Conservation (phyloP, 1,284 basidiomycete species). For the Pascua sp. region DNA sequence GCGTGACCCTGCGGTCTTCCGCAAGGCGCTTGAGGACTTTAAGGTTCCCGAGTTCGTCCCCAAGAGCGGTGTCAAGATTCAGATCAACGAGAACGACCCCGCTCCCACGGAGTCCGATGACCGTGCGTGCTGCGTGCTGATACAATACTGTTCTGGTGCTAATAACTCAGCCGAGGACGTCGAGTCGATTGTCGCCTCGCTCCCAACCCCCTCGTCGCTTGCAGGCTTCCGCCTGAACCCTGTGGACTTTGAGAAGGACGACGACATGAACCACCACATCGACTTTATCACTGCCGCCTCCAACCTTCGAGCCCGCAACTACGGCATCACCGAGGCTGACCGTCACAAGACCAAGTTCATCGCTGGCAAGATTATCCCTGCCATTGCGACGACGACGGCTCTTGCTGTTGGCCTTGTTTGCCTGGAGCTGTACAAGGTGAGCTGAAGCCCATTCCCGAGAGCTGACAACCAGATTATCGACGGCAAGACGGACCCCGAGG, state of each 20-base stretch:
- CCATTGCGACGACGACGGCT: conserved; percentile 97
- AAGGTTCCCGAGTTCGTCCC: conserved; percentile 91
- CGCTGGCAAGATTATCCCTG: conserved; percentile 99
- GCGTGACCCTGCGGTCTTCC: conserved; percentile 73
- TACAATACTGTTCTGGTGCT: background rate
- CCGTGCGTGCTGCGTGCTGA: conserved; percentile 46
- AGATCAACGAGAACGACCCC: conserved; percentile 87
- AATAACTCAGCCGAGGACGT: conserved; percentile 54
- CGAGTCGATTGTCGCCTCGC: conserved; percentile 59
- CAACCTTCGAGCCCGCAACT: conserved; percentile 95
- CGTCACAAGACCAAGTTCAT: conserved; percentile 96
- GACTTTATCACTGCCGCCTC: conserved; percentile 99
- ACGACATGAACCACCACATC: conserved; percentile 96
- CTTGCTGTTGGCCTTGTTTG: conserved; percentile 93
- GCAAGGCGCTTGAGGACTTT: conserved; percentile 78
- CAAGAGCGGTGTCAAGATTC: conserved; percentile 87
- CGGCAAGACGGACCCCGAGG: conserved; percentile 84
- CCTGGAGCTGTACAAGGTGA: conserved; percentile 84
- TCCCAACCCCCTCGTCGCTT: conserved; percentile 84
- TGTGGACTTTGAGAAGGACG: conserved; percentile 99
- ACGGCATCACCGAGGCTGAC: conserved; percentile 83
- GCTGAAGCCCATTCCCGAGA: no score
- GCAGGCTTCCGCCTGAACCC: conserved; percentile 92
- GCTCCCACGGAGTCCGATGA: conserved; percentile 61
- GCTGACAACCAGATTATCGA: conserved; percentile 67